phyloP scores from a whole-genome alignment of 2,329 filamentous ascomycete species.

The Arthroderma sp. region DNA sequence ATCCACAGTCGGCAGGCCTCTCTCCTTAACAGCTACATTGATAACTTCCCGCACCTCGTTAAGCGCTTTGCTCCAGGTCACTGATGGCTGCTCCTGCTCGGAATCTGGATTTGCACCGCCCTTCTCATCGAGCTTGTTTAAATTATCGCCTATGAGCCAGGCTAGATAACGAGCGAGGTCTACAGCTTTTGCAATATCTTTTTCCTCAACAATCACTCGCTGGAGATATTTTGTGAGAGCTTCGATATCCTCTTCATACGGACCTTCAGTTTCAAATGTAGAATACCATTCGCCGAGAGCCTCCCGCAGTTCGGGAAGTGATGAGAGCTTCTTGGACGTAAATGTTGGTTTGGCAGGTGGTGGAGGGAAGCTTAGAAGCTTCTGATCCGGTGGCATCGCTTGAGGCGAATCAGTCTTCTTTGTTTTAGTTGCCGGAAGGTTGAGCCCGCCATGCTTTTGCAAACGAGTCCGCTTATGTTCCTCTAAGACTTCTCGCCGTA shows the following conservation, averaged over 20 bases:
- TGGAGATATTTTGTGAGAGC: conserved; percentile 61
- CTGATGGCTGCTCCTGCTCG: background rate
- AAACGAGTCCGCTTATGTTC: conserved; percentile 54
- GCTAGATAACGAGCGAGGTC: conserved; percentile 54
- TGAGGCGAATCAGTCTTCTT: background rate
- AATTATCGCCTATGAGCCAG: conserved; percentile 26
- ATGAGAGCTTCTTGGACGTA: conserved; percentile 44
- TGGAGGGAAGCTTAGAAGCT: conserved; percentile 35
- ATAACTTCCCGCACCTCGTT: conserved; percentile 23
- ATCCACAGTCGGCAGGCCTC: conserved; percentile 45
- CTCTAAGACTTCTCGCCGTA: conserved; percentile 62
- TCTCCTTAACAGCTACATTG: conserved; percentile 41
- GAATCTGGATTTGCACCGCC: background rate
- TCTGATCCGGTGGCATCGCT: conserved; percentile 17
- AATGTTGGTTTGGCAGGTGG: conserved; percentile 45
- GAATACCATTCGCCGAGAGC: conserved; percentile 65
- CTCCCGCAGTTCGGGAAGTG: conserved; percentile 52
- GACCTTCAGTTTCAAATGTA: conserved; percentile 59
- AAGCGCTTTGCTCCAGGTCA: conserved; percentile 11
- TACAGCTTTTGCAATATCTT: conserved; percentile 61
- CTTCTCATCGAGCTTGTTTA: background rate
- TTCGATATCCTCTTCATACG: conserved; percentile 63
- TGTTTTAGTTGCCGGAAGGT: conserved; percentile 16
- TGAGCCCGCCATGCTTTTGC: conserved; percentile 42
- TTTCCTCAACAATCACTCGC: conserved; percentile 61